Percentiles rank a stretch among this genome's conserved stretches.
These are phyloP conservation scores for Chiua virens DNA, from an alignment of 768 basidiomycete species.

Conservation along the genomic window DNA sequence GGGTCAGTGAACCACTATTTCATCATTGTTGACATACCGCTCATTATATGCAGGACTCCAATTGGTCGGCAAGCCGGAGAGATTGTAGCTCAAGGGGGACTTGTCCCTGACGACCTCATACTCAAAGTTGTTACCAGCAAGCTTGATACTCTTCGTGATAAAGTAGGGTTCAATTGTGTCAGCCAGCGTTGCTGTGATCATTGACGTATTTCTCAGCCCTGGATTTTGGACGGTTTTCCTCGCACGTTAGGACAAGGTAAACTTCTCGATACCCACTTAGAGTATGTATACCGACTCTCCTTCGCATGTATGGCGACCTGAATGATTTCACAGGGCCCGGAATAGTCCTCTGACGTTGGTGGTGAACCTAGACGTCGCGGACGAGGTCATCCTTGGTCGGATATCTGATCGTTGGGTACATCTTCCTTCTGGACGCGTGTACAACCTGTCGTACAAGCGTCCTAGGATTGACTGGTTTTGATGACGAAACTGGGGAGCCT, in stretches of 20 bases:
- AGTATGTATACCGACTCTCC: conserved; percentile 40
- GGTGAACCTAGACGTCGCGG: conserved; percentile 86
- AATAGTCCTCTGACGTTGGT: conserved; percentile 73
- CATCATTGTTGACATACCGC: not conserved
- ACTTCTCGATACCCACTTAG: conserved; percentile 73
- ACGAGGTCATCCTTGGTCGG: conserved; percentile 78
- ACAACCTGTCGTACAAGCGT: conserved; percentile 86
- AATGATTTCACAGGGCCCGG: conserved; percentile 45
- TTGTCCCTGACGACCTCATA: conserved; percentile 80
- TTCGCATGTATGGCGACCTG: not conserved
- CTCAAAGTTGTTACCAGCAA: conserved; percentile 73
- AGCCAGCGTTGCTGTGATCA: not conserved
- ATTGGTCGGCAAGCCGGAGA: conserved; percentile 73
- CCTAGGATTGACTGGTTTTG: conserved; percentile 76
- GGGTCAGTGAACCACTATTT: conserved; percentile 18
- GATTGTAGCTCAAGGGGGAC: conserved; percentile 75
- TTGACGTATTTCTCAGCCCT: conserved; percentile 51
- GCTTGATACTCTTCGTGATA: conserved; percentile 63
- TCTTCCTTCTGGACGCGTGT: conserved; percentile 82
- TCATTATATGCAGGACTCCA: conserved; percentile 48
- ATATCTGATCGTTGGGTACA: conserved; percentile 93
- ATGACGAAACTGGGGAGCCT: conserved; percentile 86
- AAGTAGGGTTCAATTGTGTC: conserved; percentile 41
- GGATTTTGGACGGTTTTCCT: conserved; percentile 94
- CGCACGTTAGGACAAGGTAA: conserved; percentile 83